phyloP scores from a whole-genome alignment of 345 rosid species.

The Euphorbia peplus region DNA sequence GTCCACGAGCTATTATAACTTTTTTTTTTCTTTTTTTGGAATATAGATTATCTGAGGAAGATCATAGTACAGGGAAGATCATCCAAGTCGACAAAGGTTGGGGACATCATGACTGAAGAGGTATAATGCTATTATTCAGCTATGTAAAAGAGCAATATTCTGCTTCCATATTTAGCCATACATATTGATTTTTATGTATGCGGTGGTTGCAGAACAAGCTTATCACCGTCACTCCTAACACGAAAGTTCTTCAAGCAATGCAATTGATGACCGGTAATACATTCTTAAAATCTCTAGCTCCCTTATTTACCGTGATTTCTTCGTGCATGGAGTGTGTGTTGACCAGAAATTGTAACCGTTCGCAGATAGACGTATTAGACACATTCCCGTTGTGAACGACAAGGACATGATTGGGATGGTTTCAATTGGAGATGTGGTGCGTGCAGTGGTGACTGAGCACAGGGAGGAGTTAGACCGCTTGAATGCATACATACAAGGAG shows the following conservation, averaged over 20 bases:
- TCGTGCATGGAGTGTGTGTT: neutral
- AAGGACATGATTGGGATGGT: slow-evolving; percentile 95
- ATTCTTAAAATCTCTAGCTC: neutral
- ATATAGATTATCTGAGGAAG: slow-evolving; percentile 86
- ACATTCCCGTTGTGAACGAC: slow-evolving; percentile 82
- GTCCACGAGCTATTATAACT: neutral
- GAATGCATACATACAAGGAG: slow-evolving; percentile 90
- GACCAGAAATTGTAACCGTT: slow-evolving; percentile 9
- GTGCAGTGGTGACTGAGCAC: slow-evolving; percentile 94
- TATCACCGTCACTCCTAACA: slow-evolving; percentile 83
- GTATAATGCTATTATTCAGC: slow-evolving; percentile 29
- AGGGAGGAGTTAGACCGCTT: slow-evolving; percentile 87
- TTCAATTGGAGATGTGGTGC: slow-evolving; percentile 98
- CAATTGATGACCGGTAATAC: slow-evolving; percentile 89
- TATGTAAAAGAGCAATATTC: neutral
- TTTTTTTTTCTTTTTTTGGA: neutral
- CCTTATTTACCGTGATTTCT: neutral
- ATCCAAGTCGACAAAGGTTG: slow-evolving; percentile 95
- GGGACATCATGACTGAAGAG: slow-evolving; percentile 99
- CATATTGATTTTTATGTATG: neutral
- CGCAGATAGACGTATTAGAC: slow-evolving; percentile 92
- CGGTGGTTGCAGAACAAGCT: slow-evolving; percentile 70
- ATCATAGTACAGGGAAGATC: slow-evolving; percentile 98
- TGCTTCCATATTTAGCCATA: neutral
- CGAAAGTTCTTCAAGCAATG: slow-evolving; percentile 96